Evolutionary conservation across 371 early-diverging fungal genomes (phyloP).

Genomic region (Syncephalis plumigaleata): DNA sequence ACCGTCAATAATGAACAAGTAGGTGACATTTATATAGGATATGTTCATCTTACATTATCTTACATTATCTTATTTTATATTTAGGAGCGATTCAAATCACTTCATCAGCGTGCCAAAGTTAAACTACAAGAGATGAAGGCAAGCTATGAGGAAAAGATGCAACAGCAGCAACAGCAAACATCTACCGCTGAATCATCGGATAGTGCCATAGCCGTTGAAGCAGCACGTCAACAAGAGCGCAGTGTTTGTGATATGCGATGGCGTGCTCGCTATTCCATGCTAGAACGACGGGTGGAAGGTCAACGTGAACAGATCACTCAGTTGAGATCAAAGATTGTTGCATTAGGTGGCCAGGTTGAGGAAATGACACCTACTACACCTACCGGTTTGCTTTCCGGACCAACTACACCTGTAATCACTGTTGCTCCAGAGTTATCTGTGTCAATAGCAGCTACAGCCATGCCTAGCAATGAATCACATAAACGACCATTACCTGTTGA

Average conservation of each 20-base stretch:
- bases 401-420: neutral
- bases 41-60: too few species aligned
- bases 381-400: neutral
- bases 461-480: too few species aligned
- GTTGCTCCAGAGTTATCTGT: neutral
- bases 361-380: too few species aligned
- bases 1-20: neutral
- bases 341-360: neutral
- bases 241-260: neutral
- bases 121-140: neutral
- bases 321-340: neutral
- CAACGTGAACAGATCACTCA: neutral
- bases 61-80: neutral
- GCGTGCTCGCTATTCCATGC: too few species aligned
- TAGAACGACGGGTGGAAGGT: neutral
- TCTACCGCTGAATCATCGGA: too few species aligned
- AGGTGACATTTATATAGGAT: too few species aligned
- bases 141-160: neutral
- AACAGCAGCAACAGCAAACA: neutral
- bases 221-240: neutral
- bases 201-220: neutral
- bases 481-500: neutral
- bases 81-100: neutral
- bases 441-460: neutral
- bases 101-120: neutral